Base-by-base conservation (phyloP, 2,329 filamentous ascomycete species). In the Exophiala sideris region DNA sequence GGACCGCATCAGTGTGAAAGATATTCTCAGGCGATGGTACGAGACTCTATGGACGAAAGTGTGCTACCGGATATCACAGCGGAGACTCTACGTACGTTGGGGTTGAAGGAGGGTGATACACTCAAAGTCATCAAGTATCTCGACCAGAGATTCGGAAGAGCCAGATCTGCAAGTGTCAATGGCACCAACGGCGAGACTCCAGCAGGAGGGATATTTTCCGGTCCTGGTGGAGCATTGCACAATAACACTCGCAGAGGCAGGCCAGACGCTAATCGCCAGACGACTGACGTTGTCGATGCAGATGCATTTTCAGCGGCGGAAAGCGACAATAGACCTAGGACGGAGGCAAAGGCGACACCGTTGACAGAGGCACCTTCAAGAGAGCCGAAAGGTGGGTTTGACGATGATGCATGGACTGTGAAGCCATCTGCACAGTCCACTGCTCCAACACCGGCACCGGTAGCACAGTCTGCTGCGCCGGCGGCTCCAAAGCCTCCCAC, bases 351-450 rank as follows among this genome's bases (percentile, higher is more conserved):
- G 48, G 67, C 76, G 20, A 79, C 80, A 32, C 75, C 82, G 0
- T 68, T 79, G 44, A 69, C 75, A 11, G 69, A 74, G 53, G 71
- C 71, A 7, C 75, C 82, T 35, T 63, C 72, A 3, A 75, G 79
- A 35, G 78, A 81, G 55, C 71, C 71, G 34, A 66, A 72, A 39
- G 75, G 78, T 55, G 89, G 89, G 2, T 97, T 97, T 66, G 94
- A 99, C 48, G 94, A 97, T 66, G 90, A 97, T 75, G 94, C 94
- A 7, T 99, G 94, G 94, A 89, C 95, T 65, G 87, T 96, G 46
- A 96, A 96, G 74, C 89, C 90, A 14, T 82, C 87, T 11, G 87
- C 67, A 81, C 85, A 50, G 50, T 65, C 46, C 24, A 8, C 24
- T 29, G 24, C 24, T 29, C 24, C 24, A 29, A 60, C 66, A n/a